Percentiles rank a stretch among this genome's conserved stretches.
Conservation (phyloP, 2,329 filamentous ascomycete species). For the Fusarium albosuccineum region DNA sequence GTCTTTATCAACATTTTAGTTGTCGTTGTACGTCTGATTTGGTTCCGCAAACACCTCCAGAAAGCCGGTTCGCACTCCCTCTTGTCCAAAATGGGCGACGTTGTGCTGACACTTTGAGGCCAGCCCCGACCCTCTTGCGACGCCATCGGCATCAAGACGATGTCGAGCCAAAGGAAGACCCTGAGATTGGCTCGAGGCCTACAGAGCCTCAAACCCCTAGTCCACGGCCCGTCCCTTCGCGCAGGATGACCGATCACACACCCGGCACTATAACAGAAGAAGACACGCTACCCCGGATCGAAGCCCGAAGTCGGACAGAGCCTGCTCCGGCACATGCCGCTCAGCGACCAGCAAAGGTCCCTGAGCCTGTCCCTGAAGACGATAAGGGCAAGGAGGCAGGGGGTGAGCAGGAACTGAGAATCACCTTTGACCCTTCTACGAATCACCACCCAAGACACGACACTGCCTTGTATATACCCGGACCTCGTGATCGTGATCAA, state of each 20-base stretch:
- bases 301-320: conserved; percentile 26
- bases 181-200: conserved; percentile 13
- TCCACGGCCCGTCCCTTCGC: conserved; percentile 11
- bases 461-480: conserved; percentile 48
- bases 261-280: conserved; percentile 5
- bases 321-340: conserved; percentile 16
- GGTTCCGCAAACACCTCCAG: conserved; percentile 62
- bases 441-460: conserved; percentile 45
- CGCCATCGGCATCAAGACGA: conserved; percentile 11
- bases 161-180: conserved; percentile 22
- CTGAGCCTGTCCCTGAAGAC: not conserved
- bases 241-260: conserved; percentile 21
- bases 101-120: conserved; percentile 4
- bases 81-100: not conserved
- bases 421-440: conserved; percentile 47
- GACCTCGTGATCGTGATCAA: conserved; percentile 50
- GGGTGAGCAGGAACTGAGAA: conserved; percentile 26
- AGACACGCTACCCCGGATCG: conserved; percentile 26
- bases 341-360: not conserved
- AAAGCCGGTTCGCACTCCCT: conserved; percentile 47
- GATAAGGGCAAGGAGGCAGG: conserved; percentile 12
- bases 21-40: conserved; percentile 60
- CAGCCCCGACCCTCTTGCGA: conserved; percentile 32
- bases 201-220: conserved; percentile 5
- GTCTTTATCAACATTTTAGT: conserved; percentile 64